These are phyloP conservation scores for Chaetomium fimeti DNA, from an alignment of 495 filamentous ascomycete genomes.

Conservation along the genomic window DNA sequence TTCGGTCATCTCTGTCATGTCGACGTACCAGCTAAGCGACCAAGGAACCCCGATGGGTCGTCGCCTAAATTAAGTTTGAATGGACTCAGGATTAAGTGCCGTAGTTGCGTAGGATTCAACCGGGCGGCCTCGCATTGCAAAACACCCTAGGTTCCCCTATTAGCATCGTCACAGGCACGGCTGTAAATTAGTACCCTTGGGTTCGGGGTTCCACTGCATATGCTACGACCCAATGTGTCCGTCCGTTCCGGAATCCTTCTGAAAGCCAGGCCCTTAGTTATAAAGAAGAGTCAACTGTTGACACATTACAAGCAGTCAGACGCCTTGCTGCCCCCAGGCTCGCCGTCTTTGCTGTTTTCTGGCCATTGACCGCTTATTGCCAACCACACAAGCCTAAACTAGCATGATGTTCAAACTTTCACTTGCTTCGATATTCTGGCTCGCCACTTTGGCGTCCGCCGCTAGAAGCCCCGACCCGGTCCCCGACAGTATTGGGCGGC, in stretches of 20 bases:
- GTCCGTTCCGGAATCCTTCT: no score
- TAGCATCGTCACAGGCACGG: no score
- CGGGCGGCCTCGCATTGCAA: neutral
- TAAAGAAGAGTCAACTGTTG: neutral
- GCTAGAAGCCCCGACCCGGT: neutral
- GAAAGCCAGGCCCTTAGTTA: no score
- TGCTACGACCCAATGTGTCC: no score
- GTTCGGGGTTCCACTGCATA: no score
- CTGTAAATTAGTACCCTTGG: no score
- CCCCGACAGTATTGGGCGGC: neutral
- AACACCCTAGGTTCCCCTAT: neutral
- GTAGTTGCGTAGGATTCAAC: neutral
- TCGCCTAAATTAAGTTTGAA: no score
- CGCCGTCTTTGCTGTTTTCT: neutral
- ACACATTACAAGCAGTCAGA: neutral
- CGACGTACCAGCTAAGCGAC: no score
- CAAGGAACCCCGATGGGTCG: no score
- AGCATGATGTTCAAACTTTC: neutral
- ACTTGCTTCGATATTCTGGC: neutral
- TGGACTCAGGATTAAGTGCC: neutral
- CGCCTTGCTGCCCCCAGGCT: no score
- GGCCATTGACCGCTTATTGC: neutral
- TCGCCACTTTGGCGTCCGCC: neutral
- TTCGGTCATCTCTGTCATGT: no score
- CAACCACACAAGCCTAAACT: neutral